Evolutionary conservation across 2,329 filamentous ascomycete species (phyloP), one percentile per base, ranked within the genome.

Genomic region (Colletotrichum shisoi): DNA sequence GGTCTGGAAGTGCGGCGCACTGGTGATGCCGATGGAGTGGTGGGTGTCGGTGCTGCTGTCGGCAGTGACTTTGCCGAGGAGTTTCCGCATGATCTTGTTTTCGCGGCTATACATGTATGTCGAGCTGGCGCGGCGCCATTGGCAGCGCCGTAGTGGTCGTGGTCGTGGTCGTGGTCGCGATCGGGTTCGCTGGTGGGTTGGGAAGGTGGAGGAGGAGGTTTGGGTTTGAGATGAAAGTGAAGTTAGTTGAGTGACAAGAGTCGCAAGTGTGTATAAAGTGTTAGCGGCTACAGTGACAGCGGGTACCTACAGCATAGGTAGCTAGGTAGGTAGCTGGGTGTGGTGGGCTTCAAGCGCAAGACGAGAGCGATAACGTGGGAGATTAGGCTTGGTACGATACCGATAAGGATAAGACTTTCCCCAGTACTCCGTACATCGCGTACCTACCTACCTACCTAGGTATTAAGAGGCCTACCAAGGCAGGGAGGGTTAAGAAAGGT

Each of bases 1-100:
- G 39, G 76, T 60, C 73, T 73, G 12, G 75, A 75, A 56, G 73
- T 76, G 51, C 71, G 77, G 79, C 3, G 84, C 82, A 72, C 80
- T 82, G 63, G 84, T 81, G 63, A 84, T 75, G 67, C 77, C 79
- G 49, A 79, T 74, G 64, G 77, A 79, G 53, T 79, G 76, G 46
- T 80, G 78, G 15, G 80, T 75, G 70, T 83, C 79, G 64, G 80
- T 74, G 48, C 79, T 76, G 68, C 82, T 79, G 69, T 85, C 82
- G 70, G 79, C 78, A 34, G 80, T 76, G 66, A 80, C 77, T 72
- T 85, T 85, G 74, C 85, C 85, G 39, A 88, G 82, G 27, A 88
- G 82, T 78, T 87, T 85, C 74, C 85, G 84, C 82, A 88, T 86
- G 70, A 86, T 85, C 76, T 79, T 84, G 68, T 81, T 83, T 71